Conservation (phyloP, 225 moss, liverwort and hornwort species). For the Straminergon stramineum region DNA sequence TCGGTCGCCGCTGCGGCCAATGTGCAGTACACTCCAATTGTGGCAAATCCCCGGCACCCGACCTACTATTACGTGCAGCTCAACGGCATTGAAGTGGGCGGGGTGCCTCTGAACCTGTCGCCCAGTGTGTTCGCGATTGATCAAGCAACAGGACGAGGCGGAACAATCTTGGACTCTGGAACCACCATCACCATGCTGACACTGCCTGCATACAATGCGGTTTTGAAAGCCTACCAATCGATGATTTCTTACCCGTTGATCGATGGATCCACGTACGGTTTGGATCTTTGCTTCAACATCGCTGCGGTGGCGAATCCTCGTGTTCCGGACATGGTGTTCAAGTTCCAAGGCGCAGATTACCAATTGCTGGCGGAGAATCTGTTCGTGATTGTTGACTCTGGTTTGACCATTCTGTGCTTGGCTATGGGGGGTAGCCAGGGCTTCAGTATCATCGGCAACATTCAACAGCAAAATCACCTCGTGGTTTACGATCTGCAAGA, state of each 20-base stretch:
- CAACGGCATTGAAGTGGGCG: conserved; percentile 31
- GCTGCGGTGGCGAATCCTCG: conserved; percentile 38
- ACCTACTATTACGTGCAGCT: conserved; percentile 51
- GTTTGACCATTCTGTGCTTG: conserved; percentile 52
- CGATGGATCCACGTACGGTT: conserved; percentile 47
- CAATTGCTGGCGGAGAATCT: conserved; percentile 50
- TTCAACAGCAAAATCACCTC: conserved; percentile 75
- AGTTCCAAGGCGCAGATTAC: conserved; percentile 61
- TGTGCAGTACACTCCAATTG: conserved; percentile 43
- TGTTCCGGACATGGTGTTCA: conserved; percentile 60
- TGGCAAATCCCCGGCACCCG: conserved; percentile 29
- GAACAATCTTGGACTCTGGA: conserved; percentile 71
- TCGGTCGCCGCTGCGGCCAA: conserved; percentile 10
- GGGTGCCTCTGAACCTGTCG: conserved; percentile 4
- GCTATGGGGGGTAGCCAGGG: conserved; percentile 50
- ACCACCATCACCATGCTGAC: conserved; percentile 78
- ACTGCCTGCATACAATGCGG: conserved; percentile 46
- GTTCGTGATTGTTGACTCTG: conserved; percentile 65
- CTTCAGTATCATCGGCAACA: conserved; percentile 75
- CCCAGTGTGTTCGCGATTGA: conserved; percentile 34
- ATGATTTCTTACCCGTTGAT: conserved; percentile 29
- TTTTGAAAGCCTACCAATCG: conserved; percentile 40
- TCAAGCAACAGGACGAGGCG: conserved; percentile 46
- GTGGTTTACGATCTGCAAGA: conserved; percentile 18
- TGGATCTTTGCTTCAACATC: conserved; percentile 76